These are phyloP conservation scores for Apiotrichum mycotoxinovorans DNA, from an alignment of 1,284 basidiomycete genomes.

Conservation along the genomic window DNA sequence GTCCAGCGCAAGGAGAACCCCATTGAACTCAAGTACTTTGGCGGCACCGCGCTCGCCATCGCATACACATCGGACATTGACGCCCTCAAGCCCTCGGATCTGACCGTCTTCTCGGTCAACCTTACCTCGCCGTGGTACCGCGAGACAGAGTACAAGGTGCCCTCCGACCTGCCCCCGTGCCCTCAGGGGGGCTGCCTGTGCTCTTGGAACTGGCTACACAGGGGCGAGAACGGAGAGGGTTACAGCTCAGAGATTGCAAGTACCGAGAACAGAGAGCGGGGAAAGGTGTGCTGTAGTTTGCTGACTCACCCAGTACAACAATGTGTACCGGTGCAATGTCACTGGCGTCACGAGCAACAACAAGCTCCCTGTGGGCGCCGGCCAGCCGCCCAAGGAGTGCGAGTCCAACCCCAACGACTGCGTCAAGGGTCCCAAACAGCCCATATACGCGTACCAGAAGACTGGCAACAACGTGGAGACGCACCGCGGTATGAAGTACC, in stretches of 20 bases:
- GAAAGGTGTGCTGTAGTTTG: no score
- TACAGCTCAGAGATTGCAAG: background rate
- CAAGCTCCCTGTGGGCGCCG: conserved; percentile 45
- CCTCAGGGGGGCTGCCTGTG: conserved; percentile 64
- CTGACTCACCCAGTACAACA: conserved; percentile 71
- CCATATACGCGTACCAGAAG: conserved; percentile 14
- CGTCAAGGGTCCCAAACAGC: conserved; percentile 31
- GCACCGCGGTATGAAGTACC: background rate
- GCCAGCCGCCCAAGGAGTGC: conserved; percentile 45
- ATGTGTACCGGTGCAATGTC: conserved; percentile 67
- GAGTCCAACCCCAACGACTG: conserved; percentile 30
- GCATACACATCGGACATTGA: conserved; percentile 12
- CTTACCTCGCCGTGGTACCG: conserved; percentile 47
- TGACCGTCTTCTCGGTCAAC: conserved; percentile 67
- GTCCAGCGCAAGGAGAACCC: background rate
- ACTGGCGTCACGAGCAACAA: conserved; percentile 48
- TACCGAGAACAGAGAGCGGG: no score
- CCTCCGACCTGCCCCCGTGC: conserved; percentile 61
- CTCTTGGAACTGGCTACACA: conserved; percentile 52
- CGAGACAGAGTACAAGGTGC: background rate
- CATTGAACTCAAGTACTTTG: background rate
- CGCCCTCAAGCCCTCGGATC: conserved; percentile 60
- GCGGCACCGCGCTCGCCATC: conserved; percentile 17
- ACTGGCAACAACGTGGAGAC: conserved; percentile 12
- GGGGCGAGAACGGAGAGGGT: background rate